phyloP scores from a whole-genome alignment of 2,329 filamentous ascomycete genomes.

The Botrytis fragariae region DNA sequence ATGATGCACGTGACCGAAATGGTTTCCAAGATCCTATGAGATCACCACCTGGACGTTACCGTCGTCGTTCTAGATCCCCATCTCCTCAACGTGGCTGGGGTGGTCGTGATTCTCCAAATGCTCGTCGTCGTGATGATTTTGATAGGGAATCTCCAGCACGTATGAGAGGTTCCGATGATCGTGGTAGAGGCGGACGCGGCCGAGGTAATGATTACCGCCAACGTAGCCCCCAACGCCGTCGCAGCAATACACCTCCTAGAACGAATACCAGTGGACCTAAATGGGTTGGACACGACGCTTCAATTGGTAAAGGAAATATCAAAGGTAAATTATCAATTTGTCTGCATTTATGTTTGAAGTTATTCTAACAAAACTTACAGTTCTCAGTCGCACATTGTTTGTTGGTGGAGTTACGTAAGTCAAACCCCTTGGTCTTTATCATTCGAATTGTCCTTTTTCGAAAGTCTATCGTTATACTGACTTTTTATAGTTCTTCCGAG shows the following conservation, averaged over 20 bases:
- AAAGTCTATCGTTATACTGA: conserved; percentile 30
- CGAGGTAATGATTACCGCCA: conserved; percentile 76
- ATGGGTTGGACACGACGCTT: conserved; percentile 76
- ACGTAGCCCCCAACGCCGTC: conserved; percentile 74
- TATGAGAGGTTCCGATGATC: conserved; percentile 54
- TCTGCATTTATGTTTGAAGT: conserved; percentile 7
- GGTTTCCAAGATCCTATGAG: conserved; percentile 52
- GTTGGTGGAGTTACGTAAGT: conserved; percentile 91
- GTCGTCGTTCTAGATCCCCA: conserved; percentile 70
- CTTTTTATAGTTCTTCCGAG: conserved; percentile 63
- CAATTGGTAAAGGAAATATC: conserved; percentile 72
- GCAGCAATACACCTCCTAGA: conserved; percentile 57
- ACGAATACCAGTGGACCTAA: conserved; percentile 55
- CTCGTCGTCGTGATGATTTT: conserved; percentile 52
- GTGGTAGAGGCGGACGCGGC: conserved; percentile 49
- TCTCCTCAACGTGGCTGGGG: conserved; percentile 76
- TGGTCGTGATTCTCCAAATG: conserved; percentile 55
- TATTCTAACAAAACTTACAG: conserved; percentile 43
- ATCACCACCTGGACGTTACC: conserved; percentile 57
- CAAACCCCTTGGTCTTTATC: neutral
- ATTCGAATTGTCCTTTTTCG: conserved; percentile 18
- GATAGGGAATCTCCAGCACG: conserved; percentile 65
- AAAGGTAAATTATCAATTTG: conserved; percentile 52
- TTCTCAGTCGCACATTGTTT: conserved; percentile 91
- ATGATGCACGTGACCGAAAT: conserved; percentile 54